These are phyloP conservation scores for Luvunga scandens DNA, from an alignment of 345 rosid species.

Conservation along the genomic window DNA sequence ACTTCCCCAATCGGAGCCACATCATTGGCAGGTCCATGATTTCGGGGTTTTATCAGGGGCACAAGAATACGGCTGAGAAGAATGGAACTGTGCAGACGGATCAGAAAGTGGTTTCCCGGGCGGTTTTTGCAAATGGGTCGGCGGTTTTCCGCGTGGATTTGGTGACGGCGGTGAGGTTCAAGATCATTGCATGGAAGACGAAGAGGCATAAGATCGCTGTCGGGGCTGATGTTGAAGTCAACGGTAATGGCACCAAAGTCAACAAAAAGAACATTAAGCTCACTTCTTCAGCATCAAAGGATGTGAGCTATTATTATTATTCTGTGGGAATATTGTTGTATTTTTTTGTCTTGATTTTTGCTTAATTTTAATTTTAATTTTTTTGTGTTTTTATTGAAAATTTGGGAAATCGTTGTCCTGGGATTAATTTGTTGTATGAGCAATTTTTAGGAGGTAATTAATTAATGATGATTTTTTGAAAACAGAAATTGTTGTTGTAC, in stretches of 20 bases:
- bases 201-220: conserved; percentile 44
- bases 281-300: conserved; percentile 34
- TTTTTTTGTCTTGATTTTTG: conserved; percentile 22
- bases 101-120: conserved; percentile 28
- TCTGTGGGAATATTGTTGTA: conserved; percentile 10
- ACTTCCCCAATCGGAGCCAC: conserved; percentile 6
- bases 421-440: neutral
- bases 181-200: conserved; percentile 58
- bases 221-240: conserved; percentile 51
- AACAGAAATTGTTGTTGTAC: neutral
- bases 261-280: conserved; percentile 39
- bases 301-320: neutral
- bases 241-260: conserved; percentile 30
- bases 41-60: conserved; percentile 54
- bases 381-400: neutral
- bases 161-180: conserved; percentile 61
- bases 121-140: conserved; percentile 33
- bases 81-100: conserved; percentile 15
- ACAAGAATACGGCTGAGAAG: conserved; percentile 61
- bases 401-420: too few species aligned
- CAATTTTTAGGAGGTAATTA: too few species aligned
- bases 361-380: conserved; percentile 11
- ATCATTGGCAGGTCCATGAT: conserved; percentile 25
- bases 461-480: neutral
- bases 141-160: conserved; percentile 58